A percentile compares a stretch with the other conserved stretches of the same genome.
These are phyloP conservation scores for Leucocoprinus leucothites DNA, from an alignment of 768 basidiomycete species.

Conservation along the genomic window DNA sequence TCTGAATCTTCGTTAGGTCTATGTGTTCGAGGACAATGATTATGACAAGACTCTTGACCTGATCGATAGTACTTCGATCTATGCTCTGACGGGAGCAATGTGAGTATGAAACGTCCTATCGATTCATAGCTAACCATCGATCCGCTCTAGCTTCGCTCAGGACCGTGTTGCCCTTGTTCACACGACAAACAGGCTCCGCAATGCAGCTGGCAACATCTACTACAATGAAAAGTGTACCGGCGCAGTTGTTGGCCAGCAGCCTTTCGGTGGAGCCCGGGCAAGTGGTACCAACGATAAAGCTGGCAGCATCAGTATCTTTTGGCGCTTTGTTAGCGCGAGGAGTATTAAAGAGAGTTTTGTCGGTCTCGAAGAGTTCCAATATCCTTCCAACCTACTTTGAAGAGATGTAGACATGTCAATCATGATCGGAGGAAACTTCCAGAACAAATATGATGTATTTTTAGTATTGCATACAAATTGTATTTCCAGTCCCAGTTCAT, in stretches of 20 bases:
- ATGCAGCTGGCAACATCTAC: conserved; percentile 95
- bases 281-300: conserved; percentile 99
- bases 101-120: conserved; percentile 33
- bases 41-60: conserved; percentile 85
- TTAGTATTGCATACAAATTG: neutral
- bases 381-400: conserved; percentile 84
- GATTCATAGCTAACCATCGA: conserved; percentile 12
- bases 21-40: conserved; percentile 83
- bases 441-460: neutral
- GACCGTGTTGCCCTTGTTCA: conserved; percentile 78
- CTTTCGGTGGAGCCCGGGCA: conserved; percentile 91
- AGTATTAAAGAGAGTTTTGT: conserved; percentile 98
- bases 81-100: conserved; percentile 96
- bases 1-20: conserved; percentile 50
- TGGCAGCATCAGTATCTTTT: conserved; percentile 67
- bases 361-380: conserved; percentile 71
- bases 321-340: conserved; percentile 81
- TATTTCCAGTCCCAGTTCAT: neutral
- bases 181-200: conserved; percentile 80
- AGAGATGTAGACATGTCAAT: neutral
- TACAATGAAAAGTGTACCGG: conserved; percentile 99
- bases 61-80: conserved; percentile 81
- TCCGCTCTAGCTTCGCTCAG: conserved; percentile 62
- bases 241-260: conserved; percentile 97
- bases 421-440: no score